Conservation (phyloP, 257 asterid genomes). For the Solanum medicagineum region DNA sequence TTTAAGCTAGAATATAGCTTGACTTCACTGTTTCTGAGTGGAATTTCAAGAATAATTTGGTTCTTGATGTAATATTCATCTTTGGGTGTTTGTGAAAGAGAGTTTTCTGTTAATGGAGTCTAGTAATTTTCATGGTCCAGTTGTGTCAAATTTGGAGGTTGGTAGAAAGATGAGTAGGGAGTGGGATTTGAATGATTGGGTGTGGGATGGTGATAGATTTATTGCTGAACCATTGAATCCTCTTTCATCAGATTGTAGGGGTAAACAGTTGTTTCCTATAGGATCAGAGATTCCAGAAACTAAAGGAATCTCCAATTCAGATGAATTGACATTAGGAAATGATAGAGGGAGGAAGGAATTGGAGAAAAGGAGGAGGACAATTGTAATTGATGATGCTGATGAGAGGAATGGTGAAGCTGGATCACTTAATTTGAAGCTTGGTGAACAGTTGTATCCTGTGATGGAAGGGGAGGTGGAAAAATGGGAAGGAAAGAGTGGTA, state of each 20-base stretch:
- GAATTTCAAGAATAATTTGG: not conserved
- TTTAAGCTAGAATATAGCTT: not conserved
- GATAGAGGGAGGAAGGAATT: conserved; percentile 47
- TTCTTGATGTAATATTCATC: not conserved
- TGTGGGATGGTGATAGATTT: conserved; percentile 85
- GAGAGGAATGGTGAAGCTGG: conserved; percentile 27
- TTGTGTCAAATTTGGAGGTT: conserved; percentile 35
- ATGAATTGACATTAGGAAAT: conserved; percentile 26
- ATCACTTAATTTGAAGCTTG: conserved; percentile 68
- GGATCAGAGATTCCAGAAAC: conserved; percentile 29
- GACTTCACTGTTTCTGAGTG: not conserved
- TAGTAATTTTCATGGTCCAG: conserved; percentile 16
- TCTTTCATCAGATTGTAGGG: conserved; percentile 45
- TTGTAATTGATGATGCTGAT: conserved; percentile 12
- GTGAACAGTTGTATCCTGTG: conserved; percentile 48
- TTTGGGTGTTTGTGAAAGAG: not conserved
- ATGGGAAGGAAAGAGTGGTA: conserved; percentile 49
- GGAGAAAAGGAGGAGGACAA: conserved; percentile 57
- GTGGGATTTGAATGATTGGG: conserved; percentile 88
- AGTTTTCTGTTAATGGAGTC: conserved; percentile 1
- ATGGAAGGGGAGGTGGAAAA: conserved; percentile 26
- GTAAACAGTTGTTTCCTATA: conserved; percentile 40
- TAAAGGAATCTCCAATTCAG: conserved; percentile 17
- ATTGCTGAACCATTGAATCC: conserved; percentile 44
- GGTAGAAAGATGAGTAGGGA: conserved; percentile 55